Conservation (phyloP, 345 rosid genomes). For the Passiflora organensis region DNA sequence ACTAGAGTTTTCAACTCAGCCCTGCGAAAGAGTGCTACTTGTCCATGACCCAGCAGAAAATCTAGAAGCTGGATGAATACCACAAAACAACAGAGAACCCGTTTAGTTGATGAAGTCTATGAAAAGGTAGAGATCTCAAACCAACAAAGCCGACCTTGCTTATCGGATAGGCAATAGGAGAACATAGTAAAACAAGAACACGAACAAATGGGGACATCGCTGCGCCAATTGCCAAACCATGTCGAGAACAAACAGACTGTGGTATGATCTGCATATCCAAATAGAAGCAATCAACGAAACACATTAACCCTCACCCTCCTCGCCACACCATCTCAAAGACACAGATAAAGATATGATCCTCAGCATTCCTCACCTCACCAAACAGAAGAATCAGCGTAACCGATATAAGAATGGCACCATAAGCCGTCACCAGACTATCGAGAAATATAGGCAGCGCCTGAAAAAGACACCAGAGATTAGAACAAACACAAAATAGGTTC, state of each 20-base stretch:
- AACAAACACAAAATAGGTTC: too few species aligned
- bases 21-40: slow-evolving; percentile 89
- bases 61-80: slow-evolving; percentile 69
- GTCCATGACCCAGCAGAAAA: slow-evolving; percentile 78
- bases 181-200: slow-evolving; percentile 83
- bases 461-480: neutral
- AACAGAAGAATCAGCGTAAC: slow-evolving; percentile 92
- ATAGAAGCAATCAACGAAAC: slow-evolving; percentile 2
- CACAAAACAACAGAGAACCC: too few species aligned
- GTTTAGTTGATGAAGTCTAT: slow-evolving; percentile 1
- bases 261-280: slow-evolving; percentile 71
- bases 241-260: slow-evolving; percentile 81
- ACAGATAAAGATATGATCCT: neutral
- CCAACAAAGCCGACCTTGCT: slow-evolving; percentile 63
- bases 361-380: slow-evolving; percentile 74
- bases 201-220: slow-evolving; percentile 78
- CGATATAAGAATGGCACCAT: slow-evolving; percentile 88
- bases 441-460: slow-evolving; percentile 97
- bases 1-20: slow-evolving; percentile 99
- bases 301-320: neutral
- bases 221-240: slow-evolving; percentile 96
- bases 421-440: slow-evolving; percentile 66
- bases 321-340: neutral
- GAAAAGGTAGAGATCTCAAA: slow-evolving; percentile 5
- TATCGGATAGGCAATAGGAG: slow-evolving; percentile 89